Conservation (phyloP, 768 basidiomycete species). For the Cantharellus anzutake region DNA sequence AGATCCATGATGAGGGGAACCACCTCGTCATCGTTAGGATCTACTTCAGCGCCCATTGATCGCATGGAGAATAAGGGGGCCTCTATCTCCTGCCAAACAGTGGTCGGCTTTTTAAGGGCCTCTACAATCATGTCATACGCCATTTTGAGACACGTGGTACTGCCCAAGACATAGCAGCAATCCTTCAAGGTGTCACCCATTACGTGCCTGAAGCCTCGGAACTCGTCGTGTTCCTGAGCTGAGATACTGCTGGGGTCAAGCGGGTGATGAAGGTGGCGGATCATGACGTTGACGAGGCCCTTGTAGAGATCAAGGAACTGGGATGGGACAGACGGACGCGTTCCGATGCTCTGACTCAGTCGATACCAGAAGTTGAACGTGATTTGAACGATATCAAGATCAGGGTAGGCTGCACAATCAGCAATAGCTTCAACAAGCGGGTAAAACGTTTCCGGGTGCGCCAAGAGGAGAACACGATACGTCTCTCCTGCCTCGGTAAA, state of each 20-base stretch:
- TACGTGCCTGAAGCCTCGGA: conserved; percentile 86
- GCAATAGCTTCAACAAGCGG: conserved; percentile 91
- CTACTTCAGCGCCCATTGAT: conserved; percentile 92
- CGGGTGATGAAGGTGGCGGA: conserved; percentile 83
- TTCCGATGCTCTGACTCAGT: conserved; percentile 75
- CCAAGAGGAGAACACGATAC: conserved; percentile 71
- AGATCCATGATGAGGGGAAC: conserved; percentile 96
- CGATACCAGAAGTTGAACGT: conserved; percentile 99
- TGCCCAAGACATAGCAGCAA: conserved; percentile 84
- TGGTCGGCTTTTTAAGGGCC: conserved; percentile 39
- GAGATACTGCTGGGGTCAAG: conserved; percentile 40
- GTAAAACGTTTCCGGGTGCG: conserved; percentile 83
- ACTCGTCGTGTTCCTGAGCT: conserved; percentile 81
- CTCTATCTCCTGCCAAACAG: conserved; percentile 92
- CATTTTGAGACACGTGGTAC: conserved; percentile 62
- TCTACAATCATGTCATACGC: conserved; percentile 64
- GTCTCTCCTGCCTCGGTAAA: conserved; percentile 97
- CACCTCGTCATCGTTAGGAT: conserved; percentile 57
- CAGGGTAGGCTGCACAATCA: conserved; percentile 76
- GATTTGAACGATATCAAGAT: conserved; percentile 91
- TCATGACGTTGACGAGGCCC: conserved; percentile 67
- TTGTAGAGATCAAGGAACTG: conserved; percentile 69
- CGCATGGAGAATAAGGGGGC: conserved; percentile 95
- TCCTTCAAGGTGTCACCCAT: conserved; percentile 99
- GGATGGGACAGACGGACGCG: conserved; percentile 49